Percentiles rank a stretch among this genome's conserved stretches.
phyloP scores from a whole-genome alignment of 1,284 basidiomycete genomes.

The Ceratobasidium sp. region DNA sequence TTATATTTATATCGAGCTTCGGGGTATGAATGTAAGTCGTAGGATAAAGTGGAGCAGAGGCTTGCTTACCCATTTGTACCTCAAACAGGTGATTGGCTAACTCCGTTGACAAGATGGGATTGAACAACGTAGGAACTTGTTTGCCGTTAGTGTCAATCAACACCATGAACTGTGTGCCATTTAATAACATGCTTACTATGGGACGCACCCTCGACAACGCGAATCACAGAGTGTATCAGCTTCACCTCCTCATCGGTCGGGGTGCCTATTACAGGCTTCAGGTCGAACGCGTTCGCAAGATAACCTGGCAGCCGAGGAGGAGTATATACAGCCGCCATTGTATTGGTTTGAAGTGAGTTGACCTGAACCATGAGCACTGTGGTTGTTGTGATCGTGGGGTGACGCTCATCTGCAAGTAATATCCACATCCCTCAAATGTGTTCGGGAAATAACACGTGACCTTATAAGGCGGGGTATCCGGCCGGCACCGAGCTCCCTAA shows the following conservation, averaged over 20 bases:
- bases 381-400: too few species aligned
- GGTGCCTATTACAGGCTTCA: neutral
- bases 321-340: too few species aligned
- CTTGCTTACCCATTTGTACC: conserved; percentile 30
- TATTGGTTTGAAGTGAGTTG: too few species aligned
- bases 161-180: neutral
- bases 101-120: neutral
- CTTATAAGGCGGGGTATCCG: too few species aligned
- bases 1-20: neutral
- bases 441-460: too few species aligned
- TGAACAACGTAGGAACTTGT: conserved; percentile 11
- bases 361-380: too few species aligned
- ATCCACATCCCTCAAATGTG: too few species aligned
- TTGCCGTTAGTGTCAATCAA: neutral
- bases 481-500: too few species aligned
- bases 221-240: conserved; percentile 16
- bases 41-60: too few species aligned
- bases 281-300: conserved; percentile 1
- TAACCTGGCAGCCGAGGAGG: conserved; percentile 17
- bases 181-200: neutral
- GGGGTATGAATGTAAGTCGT: too few species aligned
- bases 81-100: conserved; percentile 19
- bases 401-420: too few species aligned
- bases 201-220: neutral
- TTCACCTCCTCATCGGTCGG: conserved; percentile 27